Conservation (phyloP, 1,139 yeast species). For the Meyerozyma carpophila region DNA sequence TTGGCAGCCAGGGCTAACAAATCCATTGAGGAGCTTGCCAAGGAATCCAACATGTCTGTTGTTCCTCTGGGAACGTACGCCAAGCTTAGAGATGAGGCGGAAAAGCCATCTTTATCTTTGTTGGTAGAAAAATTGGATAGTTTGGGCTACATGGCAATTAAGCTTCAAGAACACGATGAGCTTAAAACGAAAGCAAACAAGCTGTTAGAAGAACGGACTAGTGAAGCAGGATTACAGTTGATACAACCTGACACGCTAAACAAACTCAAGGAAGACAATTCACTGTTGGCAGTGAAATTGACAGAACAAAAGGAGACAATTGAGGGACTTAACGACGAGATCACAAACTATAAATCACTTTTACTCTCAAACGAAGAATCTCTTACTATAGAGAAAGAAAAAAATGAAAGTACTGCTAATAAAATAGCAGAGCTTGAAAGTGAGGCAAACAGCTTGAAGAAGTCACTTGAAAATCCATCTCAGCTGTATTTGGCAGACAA, state of each 20-base stretch:
- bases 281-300: not conserved
- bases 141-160: not conserved
- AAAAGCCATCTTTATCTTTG: not conserved
- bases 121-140: not conserved
- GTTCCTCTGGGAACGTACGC: not conserved
- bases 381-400: not conserved
- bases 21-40: not conserved
- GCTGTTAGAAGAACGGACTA: slow-evolving; percentile 4
- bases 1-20: not conserved
- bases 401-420: not conserved
- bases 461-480: slow-evolving; percentile 18
- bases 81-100: not conserved
- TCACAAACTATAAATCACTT: not conserved
- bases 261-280: not conserved
- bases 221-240: slow-evolving; percentile 4
- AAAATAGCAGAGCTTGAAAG: slow-evolving; percentile 1
- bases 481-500: slow-evolving; percentile 15
- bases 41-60: not conserved
- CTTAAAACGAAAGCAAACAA: slow-evolving; percentile 2
- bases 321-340: not conserved
- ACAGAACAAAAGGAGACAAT: not conserved
- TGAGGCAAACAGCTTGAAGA: slow-evolving; percentile 12
- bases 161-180: slow-evolving; percentile 1
- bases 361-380: not conserved
- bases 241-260: slow-evolving; percentile 5